These are phyloP conservation scores for Pittosporum tobira DNA, from an alignment of 129 eudicot species.

Conservation along the genomic window DNA sequence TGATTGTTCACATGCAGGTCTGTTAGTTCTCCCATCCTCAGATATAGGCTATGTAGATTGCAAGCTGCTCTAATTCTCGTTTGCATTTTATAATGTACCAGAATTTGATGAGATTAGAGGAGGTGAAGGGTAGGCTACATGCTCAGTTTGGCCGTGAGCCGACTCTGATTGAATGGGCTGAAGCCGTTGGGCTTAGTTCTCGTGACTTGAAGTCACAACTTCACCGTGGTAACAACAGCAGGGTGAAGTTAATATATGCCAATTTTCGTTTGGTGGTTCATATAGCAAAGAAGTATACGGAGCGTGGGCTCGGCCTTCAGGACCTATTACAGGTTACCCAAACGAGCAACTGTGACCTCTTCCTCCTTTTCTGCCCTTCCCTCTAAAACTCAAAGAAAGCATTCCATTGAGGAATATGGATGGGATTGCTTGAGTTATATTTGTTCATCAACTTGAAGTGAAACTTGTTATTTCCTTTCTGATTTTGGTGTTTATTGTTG, in stretches of 20 bases:
- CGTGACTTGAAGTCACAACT: slow-evolving; percentile 43
- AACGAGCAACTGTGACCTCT: neutral
- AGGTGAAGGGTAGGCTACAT: slow-evolving; percentile 48
- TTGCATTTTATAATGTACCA: slow-evolving; percentile 15
- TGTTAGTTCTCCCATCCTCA: neutral
- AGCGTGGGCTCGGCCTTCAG: slow-evolving; percentile 77
- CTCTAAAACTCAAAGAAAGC: too few species aligned
- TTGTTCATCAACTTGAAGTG: neutral
- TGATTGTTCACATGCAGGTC: slow-evolving; percentile 74
- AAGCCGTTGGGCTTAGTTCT: slow-evolving; percentile 48
- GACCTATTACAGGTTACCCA: slow-evolving; percentile 73
- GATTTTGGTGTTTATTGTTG: slow-evolving; percentile 10
- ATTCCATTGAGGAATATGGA: neutral
- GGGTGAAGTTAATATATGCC: slow-evolving; percentile 67
- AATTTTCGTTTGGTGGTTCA: slow-evolving; percentile 94
- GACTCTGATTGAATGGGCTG: slow-evolving; percentile 85
- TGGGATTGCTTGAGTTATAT: neutral
- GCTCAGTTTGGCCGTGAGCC: slow-evolving; percentile 74
- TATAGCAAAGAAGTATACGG: slow-evolving; percentile 75
- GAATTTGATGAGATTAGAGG: slow-evolving; percentile 52
- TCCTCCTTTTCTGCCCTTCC: neutral
- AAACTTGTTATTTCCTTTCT: neutral
- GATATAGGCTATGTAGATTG: neutral
- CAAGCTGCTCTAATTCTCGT: neutral
- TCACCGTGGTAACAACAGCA: slow-evolving; percentile 50